Evolutionary conservation across 495 filamentous ascomycete species (phyloP).

Genomic region (Letharia lupina): DNA sequence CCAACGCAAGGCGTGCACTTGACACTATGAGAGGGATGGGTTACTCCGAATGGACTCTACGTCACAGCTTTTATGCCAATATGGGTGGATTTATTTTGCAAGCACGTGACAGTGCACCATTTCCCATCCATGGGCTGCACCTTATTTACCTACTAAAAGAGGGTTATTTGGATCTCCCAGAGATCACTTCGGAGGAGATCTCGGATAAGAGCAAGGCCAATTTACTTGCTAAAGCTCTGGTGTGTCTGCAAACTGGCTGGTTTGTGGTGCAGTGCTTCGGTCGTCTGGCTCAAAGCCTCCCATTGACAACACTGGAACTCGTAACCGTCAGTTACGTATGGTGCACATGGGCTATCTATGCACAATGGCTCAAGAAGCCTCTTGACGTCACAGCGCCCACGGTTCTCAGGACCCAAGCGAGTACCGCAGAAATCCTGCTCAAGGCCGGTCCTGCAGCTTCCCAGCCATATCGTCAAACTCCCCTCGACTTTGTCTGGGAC

Average conservation of each 20-base stretch:
- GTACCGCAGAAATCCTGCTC: conserved; percentile 18
- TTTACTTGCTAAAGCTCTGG: conserved; percentile 27
- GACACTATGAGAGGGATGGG: conserved; percentile 8
- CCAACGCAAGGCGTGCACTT: conserved; percentile 14
- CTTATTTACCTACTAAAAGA: conserved; percentile 22
- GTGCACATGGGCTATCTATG: conserved; percentile 26
- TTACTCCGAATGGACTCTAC: conserved; percentile 26
- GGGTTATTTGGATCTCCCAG: conserved; percentile 21
- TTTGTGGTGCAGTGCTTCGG: conserved; percentile 28
- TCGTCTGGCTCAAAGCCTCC: conserved; percentile 21
- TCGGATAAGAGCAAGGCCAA: conserved; percentile 28
- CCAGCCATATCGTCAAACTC: conserved; percentile 24
- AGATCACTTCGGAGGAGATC: conserved; percentile 19
- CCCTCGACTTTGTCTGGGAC: conserved; percentile 32
- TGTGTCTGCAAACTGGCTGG: conserved; percentile 29
- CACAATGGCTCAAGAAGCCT: conserved; percentile 33
- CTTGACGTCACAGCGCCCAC: conserved; percentile 27
- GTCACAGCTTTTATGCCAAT: conserved; percentile 31
- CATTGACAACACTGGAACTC: conserved; percentile 31
- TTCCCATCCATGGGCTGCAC: conserved; percentile 26
- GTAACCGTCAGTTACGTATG: conserved; percentile 27
- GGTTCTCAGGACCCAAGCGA: conserved; percentile 12
- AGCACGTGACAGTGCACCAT: conserved; percentile 9
- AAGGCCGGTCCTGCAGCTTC: conserved; percentile 15
- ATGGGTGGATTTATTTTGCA: conserved; percentile 33